phyloP scores from a whole-genome alignment of 345 rosid genomes.

The Chamaenerion angustifolium region DNA sequence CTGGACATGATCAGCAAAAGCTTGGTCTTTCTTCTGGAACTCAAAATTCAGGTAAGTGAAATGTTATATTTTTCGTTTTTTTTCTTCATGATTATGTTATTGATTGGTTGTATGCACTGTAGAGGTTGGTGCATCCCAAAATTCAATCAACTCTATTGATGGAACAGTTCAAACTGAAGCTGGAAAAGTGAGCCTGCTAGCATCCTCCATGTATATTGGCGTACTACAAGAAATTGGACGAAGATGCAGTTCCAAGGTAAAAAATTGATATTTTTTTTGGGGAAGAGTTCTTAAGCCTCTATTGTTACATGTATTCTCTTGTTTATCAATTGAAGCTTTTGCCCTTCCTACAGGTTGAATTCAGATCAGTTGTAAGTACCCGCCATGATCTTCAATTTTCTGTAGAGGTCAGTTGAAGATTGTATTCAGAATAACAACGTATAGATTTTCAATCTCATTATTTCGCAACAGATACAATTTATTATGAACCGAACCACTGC shows the following conservation, averaged over 20 bases:
- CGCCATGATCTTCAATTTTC: conserved; percentile 90
- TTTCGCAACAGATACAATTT: too few relatives aligned
- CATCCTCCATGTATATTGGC: conserved; percentile 53
- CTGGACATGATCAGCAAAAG: conserved; percentile 9
- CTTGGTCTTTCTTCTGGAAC: conserved; percentile 2
- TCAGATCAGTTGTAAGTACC: conserved; percentile 66
- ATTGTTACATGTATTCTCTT: too few relatives aligned
- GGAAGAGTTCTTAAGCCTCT: too few relatives aligned
- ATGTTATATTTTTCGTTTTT: not conserved
- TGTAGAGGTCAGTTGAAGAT: conserved; percentile 54
- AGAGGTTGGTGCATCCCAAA: conserved; percentile 54
- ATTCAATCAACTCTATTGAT: conserved; percentile 27
- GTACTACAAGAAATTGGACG: conserved; percentile 88
- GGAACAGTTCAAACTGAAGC: conserved; percentile 43
- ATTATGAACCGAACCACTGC: too few relatives aligned
- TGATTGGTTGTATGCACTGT: conserved; percentile 10
- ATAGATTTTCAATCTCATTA: too few relatives aligned
- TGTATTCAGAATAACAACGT: too few relatives aligned
- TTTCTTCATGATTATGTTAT: not conserved
- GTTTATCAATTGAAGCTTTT: conserved; percentile 3
- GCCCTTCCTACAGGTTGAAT: conserved; percentile 54
- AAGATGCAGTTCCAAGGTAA: conserved; percentile 83
- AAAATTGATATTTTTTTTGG: conserved; percentile 1
- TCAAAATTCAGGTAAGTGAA: conserved; percentile 11
- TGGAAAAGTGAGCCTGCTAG: conserved; percentile 46